Conservation (phyloP, 2,329 filamentous ascomycete species). For the Arthrobotrys sinensis region DNA sequence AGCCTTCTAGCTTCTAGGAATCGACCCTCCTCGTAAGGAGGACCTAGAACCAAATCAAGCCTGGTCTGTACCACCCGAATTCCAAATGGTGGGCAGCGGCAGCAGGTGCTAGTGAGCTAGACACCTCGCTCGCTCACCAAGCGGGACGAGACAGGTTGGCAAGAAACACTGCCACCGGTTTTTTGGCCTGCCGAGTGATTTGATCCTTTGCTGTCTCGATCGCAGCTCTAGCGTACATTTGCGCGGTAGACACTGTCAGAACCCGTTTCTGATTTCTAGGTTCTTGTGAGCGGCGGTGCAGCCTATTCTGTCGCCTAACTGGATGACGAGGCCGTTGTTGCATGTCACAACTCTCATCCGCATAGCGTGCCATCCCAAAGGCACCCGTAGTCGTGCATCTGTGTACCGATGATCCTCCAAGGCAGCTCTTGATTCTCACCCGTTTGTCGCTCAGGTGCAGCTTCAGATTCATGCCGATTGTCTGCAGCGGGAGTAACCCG, state of each 20-base stretch:
- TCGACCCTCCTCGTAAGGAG: conserved; percentile 14
- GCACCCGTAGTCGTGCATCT: conserved; percentile 35
- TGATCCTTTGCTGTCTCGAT: conserved; percentile 48
- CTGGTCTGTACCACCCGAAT: conserved; percentile 58
- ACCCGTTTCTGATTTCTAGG: conserved; percentile 32
- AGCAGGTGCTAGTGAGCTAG: conserved; percentile 44
- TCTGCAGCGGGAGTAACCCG: not conserved
- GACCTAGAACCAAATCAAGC: conserved; percentile 45
- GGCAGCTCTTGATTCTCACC: conserved; percentile 39
- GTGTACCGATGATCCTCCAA: conserved; percentile 60
- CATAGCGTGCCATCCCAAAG: conserved; percentile 28
- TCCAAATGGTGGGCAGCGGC: conserved; percentile 52
- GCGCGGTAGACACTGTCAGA: conserved; percentile 26
- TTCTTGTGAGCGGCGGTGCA: conserved; percentile 49
- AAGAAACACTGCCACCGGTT: conserved; percentile 38
- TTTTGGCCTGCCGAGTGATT: conserved; percentile 27
- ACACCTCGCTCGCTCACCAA: conserved; percentile 11
- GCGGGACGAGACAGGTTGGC: conserved; percentile 29
- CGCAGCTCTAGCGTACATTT: conserved; percentile 13
- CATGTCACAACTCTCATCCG: conserved; percentile 20
- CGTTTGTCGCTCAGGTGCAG: conserved; percentile 3
- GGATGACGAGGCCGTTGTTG: conserved; percentile 54
- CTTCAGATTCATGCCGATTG: conserved; percentile 23
- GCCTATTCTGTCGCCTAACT: conserved; percentile 53
- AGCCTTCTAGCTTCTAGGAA: conserved; percentile 44